These are phyloP conservation scores for Sporisorium graminicola DNA, from an alignment of 1,284 basidiomycete species.

Conservation along the genomic window DNA sequence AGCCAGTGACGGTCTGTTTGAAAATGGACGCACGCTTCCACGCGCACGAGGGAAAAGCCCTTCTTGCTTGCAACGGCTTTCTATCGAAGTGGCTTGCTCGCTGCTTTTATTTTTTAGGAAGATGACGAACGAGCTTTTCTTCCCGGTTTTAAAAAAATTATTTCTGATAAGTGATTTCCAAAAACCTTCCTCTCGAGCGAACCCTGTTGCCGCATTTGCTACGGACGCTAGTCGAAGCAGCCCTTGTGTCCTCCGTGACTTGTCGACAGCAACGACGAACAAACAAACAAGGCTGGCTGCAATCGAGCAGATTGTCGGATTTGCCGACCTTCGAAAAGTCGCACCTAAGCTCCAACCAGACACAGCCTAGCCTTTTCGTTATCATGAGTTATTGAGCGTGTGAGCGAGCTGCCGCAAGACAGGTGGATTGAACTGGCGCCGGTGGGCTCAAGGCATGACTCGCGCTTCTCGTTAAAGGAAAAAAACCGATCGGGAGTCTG, in stretches of 20 bases:
- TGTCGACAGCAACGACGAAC: too few relatives aligned
- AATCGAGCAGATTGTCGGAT: slow-evolving; percentile 8
- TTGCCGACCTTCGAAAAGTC: neutral
- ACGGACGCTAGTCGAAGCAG: slow-evolving; percentile 23
- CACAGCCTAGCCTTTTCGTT: neutral
- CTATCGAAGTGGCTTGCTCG: neutral
- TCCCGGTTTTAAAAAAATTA: too few relatives aligned
- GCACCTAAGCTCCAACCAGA: neutral
- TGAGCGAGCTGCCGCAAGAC: slow-evolving; percentile 4
- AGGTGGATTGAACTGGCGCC: neutral
- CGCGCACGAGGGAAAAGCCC: too few relatives aligned
- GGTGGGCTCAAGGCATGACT: neutral
- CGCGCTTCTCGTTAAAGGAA: neutral
- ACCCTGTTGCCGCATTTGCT: slow-evolving; percentile 32
- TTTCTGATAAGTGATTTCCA: neutral
- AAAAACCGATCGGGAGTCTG: slow-evolving; percentile 21
- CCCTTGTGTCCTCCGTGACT: too few relatives aligned
- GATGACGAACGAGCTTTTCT: slow-evolving; percentile 11
- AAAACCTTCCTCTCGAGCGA: slow-evolving; percentile 12
- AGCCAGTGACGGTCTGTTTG: slow-evolving; percentile 4
- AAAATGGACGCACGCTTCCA: neutral
- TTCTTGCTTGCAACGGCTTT: neutral
- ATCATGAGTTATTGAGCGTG: neutral
- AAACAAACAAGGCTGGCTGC: too few relatives aligned
- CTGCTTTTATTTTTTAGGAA: slow-evolving; percentile 1